These are phyloP conservation scores for Emergomyces africanus DNA, from an alignment of 2,329 filamentous ascomycete species.

Conservation along the genomic window DNA sequence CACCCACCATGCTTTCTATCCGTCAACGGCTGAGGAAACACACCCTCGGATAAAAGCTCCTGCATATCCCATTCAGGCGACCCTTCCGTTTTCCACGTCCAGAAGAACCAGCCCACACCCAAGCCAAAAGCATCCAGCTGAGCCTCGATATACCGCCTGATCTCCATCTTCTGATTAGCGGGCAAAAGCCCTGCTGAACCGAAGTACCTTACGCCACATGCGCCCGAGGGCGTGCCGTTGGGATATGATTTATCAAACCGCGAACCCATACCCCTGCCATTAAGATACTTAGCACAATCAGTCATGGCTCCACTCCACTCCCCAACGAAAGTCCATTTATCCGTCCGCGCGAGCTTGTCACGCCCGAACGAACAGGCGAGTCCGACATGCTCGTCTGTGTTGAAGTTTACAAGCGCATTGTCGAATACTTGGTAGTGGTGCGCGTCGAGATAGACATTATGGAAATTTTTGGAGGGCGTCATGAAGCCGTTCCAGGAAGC, in stretches of 20 bases:
- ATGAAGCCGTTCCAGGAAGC: constrained; percentile 51
- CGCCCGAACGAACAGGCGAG: constrained; percentile 43
- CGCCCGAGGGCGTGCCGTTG: constrained; percentile 38
- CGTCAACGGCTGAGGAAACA: constrained; percentile 36
- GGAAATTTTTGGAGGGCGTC: constrained; percentile 30
- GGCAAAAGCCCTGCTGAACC: constrained; percentile 35
- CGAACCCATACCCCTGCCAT: constrained; percentile 46
- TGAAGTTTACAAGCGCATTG: constrained; percentile 36
- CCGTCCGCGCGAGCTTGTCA: constrained; percentile 36
- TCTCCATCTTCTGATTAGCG: constrained; percentile 22
- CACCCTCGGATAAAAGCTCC: constrained; percentile 27
- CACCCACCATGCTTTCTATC: constrained; percentile 24
- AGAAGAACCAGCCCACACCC: constrained; percentile 32
- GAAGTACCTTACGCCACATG: constrained; percentile 39
- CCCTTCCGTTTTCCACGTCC: constrained; percentile 39
- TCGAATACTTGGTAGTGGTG: constrained; percentile 58
- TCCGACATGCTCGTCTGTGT: constrained; percentile 41
- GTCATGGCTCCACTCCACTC: constrained; percentile 60
- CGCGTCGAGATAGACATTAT: constrained; percentile 49
- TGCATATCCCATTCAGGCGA: constrained; percentile 38
- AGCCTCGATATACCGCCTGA: constrained; percentile 33
- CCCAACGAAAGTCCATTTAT: constrained; percentile 56
- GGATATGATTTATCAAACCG: constrained; percentile 44
- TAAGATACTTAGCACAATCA: constrained; percentile 40
- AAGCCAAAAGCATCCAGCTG: constrained; percentile 35